Evolutionary conservation across 2,329 filamentous ascomycete genomes (phyloP).

Genomic region (Clonostachys sp.): DNA sequence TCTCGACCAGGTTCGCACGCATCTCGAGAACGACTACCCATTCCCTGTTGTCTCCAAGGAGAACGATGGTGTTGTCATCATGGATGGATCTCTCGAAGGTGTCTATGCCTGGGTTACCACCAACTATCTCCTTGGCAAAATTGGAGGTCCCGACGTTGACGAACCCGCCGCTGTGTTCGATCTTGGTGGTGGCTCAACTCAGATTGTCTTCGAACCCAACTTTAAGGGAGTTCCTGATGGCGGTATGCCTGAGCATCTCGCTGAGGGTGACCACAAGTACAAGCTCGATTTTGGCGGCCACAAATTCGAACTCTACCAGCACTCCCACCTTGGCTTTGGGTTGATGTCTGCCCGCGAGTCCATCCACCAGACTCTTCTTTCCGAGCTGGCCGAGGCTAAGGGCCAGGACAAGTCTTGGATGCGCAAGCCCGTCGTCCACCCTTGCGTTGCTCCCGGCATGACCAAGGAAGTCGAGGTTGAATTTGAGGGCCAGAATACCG

Average conservation of each 20-base stretch:
- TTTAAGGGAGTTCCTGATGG: conserved; percentile 70
- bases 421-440: conserved; percentile 68
- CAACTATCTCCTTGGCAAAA: conserved; percentile 97
- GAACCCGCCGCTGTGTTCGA: conserved; percentile 95
- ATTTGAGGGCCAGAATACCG: conserved; percentile 57
- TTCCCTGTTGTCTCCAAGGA: conserved; percentile 89
- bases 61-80: conserved; percentile 86
- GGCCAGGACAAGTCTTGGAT: conserved; percentile 62
- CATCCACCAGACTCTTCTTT: conserved; percentile 72
- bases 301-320: conserved; percentile 91
- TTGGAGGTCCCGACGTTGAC: conserved; percentile 84
- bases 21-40: conserved; percentile 84
- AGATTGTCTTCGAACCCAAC: conserved; percentile 97
- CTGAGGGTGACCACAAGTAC: conserved; percentile 95
- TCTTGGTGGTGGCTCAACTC: conserved; percentile 92
- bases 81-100: conserved; percentile 96
- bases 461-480: conserved; percentile 68
- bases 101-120: conserved; percentile 99
- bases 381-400: conserved; percentile 62
- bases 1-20: conserved; percentile 74
- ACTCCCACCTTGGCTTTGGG: conserved; percentile 95
- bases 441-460: conserved; percentile 82
- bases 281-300: conserved; percentile 84
- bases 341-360: conserved; percentile 91
- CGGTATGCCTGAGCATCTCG: conserved; percentile 80